Evolutionary conservation across 225 moss, liverwort and hornwort species (phyloP), one percentile per base, ranked within the genome.

Genomic region (Marchantia polymorpha): DNA sequence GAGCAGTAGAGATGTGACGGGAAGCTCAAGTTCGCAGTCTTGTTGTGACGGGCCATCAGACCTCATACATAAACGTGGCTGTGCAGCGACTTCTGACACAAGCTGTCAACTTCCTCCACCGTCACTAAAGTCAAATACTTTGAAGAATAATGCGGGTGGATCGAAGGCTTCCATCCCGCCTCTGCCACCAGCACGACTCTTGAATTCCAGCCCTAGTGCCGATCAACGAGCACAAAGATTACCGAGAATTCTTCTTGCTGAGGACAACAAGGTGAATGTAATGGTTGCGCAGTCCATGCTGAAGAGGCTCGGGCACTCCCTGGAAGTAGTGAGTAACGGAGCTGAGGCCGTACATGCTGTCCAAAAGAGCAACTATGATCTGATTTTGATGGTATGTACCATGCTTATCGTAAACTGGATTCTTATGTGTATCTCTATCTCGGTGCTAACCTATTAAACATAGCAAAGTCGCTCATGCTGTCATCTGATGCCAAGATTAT

Each of bases 211-310:
- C 46, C 17, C 84, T 66, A 70, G 27, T 17, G 77, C 48, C 17
- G 82, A 80, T 68, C 51, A 70, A 20, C 72, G 71, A 56, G 22
- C 20, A 19, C 52, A 51, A 0, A 87, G 83, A 59, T 46, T 69
- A 61, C 85, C 88, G 9, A 83, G 81, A 77, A 85, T 88, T 77
- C 85, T 88, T 64, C 88, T 88, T 16, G 88, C 88, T 7, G 88
- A 88, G 83, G 94, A 94, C 83, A 94, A 92, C 74, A 92, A 89
- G 79, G 91, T 94, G 68, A 94, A 94, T 74, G 90, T 94, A 12
- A 86, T 94, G 79, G 94, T 94, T 69, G 91, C 92, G 12, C 90
- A 92, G 83, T 85, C 90, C 22, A 94, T 94, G 94, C 84, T 94
- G 79, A 90, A 90, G 86, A 85, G 86, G 82, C 85, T 94, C 59